Evolutionary conservation across 805 yeast genomes (phyloP), one percentile per base, ranked within the genome.

Genomic region (Hagleromyces aurorensis): DNA sequence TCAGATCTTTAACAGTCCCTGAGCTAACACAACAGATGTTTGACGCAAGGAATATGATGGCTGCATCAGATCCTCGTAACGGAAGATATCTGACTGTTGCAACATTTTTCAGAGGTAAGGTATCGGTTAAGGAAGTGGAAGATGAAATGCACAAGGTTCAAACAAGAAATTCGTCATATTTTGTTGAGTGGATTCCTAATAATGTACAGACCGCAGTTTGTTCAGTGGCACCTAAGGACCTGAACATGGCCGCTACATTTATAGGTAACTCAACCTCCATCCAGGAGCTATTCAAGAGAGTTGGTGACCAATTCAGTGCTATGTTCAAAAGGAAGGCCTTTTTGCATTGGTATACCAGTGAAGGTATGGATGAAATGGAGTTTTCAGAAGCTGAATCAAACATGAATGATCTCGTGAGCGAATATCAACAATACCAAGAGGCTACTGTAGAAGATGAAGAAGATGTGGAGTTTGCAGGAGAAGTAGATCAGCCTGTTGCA

Each of bases 361-460:
- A 86, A 63, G 96, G 96, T 66, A 86, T 86, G 96, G 96, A 86
- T 54, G 93, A 80, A 64, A 70, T 78, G 69, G 96, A 86, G 65
- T 86, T 86, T 61, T 74, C 85, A 35, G 96, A 86, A 66, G 96
- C 96, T 31, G 93, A 84, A 64, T 77, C 89, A 32, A 82, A 86
- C 58, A 75, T 86, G 86, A 73, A 72, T 46, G 96, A 86, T 62
- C 69, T 86, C 54, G 86, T 85, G 33, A 73, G 78, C 52, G 96
- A 86, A 62, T 78, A 86, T 57, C 91, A 83, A 65, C 95, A 86
- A 64, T 83, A 85, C 65, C 94, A 85, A 69, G 89, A 79, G 44
- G 83, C 79, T 31, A 71, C 75, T 35, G 69, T 72, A 33, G 87
- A 77, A 44, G 82, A 80, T 35, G 94, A 80, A 41, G 86, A 78